These are phyloP conservation scores for Saturnispora ahearnii DNA, from an alignment of 805 yeast genomes.

Conservation along the genomic window DNA sequence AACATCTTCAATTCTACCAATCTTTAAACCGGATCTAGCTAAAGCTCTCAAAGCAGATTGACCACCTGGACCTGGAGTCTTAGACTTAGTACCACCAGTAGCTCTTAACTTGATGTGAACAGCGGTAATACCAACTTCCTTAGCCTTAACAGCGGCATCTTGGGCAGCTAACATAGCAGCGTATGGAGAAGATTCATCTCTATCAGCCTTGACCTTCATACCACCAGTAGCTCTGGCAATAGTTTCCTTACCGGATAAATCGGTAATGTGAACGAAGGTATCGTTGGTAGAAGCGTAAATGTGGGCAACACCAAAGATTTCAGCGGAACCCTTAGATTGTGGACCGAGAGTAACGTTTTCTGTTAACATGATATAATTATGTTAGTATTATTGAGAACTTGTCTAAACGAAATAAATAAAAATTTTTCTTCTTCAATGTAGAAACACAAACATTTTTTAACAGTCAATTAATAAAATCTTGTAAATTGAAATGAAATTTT, in stretches of 20 bases:
- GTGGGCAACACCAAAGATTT: slow-evolving; percentile 99
- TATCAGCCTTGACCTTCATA: slow-evolving; percentile 99
- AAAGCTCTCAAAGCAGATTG: slow-evolving; percentile 98
- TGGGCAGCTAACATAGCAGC: slow-evolving; percentile 99
- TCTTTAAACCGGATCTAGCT: slow-evolving; percentile 99
- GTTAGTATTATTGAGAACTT: neutral
- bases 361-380: slow-evolving; percentile 21
- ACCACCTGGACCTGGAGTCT: slow-evolving; percentile 99
- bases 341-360: slow-evolving; percentile 65
- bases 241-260: slow-evolving; percentile 99
- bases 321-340: slow-evolving; percentile 94
- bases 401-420: neutral
- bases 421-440: neutral
- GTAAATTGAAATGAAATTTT: too few species aligned
- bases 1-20: slow-evolving; percentile 99
- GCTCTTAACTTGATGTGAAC: slow-evolving; percentile 99
- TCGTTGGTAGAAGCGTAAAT: slow-evolving; percentile 99
- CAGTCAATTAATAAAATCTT: too few species aligned
- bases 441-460: too few species aligned
- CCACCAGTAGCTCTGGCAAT: slow-evolving; percentile 99
- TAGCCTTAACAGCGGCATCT: slow-evolving; percentile 97
- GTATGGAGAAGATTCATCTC: slow-evolving; percentile 99
- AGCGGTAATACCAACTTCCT: slow-evolving; percentile 99
- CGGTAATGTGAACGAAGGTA: slow-evolving; percentile 99
- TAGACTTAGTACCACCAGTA: slow-evolving; percentile 99